Evolutionary conservation across 805 yeast species (phyloP), one percentile per base, ranked within the genome.

Genomic region (Pichia nakasei): DNA sequence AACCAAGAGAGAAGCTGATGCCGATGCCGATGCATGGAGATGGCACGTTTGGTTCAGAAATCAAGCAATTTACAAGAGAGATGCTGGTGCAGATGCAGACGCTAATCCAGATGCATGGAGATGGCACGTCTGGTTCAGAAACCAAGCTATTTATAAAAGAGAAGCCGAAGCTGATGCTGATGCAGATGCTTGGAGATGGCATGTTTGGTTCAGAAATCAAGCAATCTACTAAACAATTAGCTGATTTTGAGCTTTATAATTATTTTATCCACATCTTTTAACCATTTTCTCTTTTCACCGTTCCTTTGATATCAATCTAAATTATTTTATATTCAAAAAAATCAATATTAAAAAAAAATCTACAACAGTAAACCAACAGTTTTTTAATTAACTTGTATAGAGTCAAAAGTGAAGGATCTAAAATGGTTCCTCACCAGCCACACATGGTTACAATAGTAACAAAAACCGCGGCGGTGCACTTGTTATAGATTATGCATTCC

Each of bases 91-190:
- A 26, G 38, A 36, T 17, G 41, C 48, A 13, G 42, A 36, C 27
- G 41, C 48, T 9, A 35, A 45, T 6, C 41, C 49, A 17, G 43
- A 43, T n/a, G 38, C 45, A 13, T 40, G 42, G 42, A 37, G 37
- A 33, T 43, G 44, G 44, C 47, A 36, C 39, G 22, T 7, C 8
- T 33, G 39, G 33, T 13, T 27, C 20, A 46, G 29, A 40, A 34
- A 29, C 22, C 43, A 39, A 33, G 49, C 44, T 21, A 44, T 47
- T 17, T 47, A 47, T 42, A 40, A 46, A 34, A 45, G 48, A 45
- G 48, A 39, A 27, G 39, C 44, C 12, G 35, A 43, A 17, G 42
- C 43, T 8, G 18, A 35, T 33, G 41, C 48, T 3, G 39, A 45
- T 13, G 43, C 48, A 17, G 43, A 43, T 15, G 37, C 44, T 20